These are phyloP conservation scores for Kazachstania africana DNA, from an alignment of 805 yeast genomes.

Conservation along the genomic window DNA sequence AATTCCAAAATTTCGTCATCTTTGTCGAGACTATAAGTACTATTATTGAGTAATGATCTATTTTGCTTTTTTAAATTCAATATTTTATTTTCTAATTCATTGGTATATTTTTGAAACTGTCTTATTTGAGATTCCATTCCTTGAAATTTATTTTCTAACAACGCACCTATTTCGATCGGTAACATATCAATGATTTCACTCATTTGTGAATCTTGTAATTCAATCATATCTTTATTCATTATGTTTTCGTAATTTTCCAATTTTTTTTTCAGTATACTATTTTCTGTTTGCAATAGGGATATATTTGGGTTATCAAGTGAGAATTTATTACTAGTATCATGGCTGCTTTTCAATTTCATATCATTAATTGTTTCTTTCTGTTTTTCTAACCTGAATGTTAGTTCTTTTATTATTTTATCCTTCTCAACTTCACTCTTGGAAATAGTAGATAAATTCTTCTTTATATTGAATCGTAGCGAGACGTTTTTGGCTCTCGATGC, in stretches of 20 bases:
- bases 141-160: conserved; percentile 20
- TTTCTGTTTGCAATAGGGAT: conserved; percentile 47
- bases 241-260: conserved; percentile 59
- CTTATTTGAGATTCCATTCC: conserved; percentile 22
- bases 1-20: conserved; percentile 49
- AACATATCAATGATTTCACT: conserved; percentile 51
- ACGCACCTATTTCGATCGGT: conserved; percentile 33
- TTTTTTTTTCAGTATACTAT: conserved; percentile 49
- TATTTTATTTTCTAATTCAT: conserved; percentile 10
- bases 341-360: neutral
- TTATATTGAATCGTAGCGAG: conserved; percentile 54
- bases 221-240: conserved; percentile 47
- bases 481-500: conserved; percentile 91
- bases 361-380: conserved; percentile 42
- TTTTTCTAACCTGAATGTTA: conserved; percentile 47
- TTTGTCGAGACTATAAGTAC: neutral
- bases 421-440: conserved; percentile 24
- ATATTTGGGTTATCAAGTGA: conserved; percentile 20
- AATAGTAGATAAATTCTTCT: conserved; percentile 27
- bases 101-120: conserved; percentile 19
- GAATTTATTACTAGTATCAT: neutral
- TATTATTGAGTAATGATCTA: neutral
- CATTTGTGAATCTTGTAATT: conserved; percentile 37
- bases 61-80: conserved; percentile 1
- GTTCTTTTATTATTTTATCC: conserved; percentile 41